These are phyloP conservation scores for Phytopythium ostracodes DNA, from an alignment of 352 stramenopile genomes.

Conservation along the genomic window DNA sequence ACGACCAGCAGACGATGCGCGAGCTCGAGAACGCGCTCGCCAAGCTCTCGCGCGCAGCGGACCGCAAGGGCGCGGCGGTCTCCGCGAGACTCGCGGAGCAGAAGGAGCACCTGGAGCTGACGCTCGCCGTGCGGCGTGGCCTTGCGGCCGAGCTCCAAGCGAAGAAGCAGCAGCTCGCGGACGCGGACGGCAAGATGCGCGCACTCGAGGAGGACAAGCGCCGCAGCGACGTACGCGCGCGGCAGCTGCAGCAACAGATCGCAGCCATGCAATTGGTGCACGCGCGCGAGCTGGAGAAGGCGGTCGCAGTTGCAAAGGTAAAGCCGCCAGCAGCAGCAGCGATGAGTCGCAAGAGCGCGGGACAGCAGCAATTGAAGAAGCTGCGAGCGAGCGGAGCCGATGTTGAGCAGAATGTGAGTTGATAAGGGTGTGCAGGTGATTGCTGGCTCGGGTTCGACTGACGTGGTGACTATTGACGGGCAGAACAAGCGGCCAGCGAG, in stretches of 20 bases:
- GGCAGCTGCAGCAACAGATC: constrained; percentile 47
- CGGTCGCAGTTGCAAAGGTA: constrained; percentile 4
- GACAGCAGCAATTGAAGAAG: constrained; percentile 15
- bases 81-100: constrained; percentile 33
- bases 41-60: constrained; percentile 19
- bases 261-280: constrained; percentile 52
- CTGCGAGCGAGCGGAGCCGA: background rate
- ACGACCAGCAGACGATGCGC: constrained; percentile 37
- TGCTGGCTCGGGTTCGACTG: background rate
- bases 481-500: background rate
- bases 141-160: constrained; percentile 45
- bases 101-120: constrained; percentile 60
- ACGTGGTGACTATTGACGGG: background rate
- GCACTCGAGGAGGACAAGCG: constrained; percentile 17
- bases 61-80: constrained; percentile 23
- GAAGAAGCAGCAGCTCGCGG: constrained; percentile 42
- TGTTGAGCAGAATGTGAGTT: background rate
- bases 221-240: constrained; percentile 20
- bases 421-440: background rate
- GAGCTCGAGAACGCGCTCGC: constrained; percentile 37
- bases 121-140: constrained; percentile 47
- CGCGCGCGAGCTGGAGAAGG: constrained; percentile 34
- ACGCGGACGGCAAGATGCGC: constrained; percentile 27
- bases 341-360: constrained; percentile 3
- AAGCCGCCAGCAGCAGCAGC: constrained; percentile 5